Base-by-base conservation (phyloP, 2,329 filamentous ascomycete species). In the Penicillium glabrum region DNA sequence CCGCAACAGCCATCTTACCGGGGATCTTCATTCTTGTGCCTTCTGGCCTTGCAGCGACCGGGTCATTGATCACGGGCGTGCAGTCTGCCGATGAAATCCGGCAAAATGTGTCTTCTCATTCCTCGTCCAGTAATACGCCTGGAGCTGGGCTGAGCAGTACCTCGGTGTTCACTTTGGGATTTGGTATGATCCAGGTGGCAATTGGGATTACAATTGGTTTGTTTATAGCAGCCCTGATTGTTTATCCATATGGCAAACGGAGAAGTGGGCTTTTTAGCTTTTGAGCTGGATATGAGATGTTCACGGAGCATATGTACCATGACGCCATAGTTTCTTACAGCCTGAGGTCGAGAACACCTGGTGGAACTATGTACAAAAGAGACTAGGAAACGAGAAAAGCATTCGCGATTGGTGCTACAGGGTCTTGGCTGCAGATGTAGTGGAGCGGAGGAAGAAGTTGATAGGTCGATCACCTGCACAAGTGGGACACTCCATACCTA, bases 1-100 rank as follows among this genome's bases (percentile, higher is more conserved):
- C 92, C 0, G 91, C 91, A 0, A 90, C 91, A 0, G 89, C 90
- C 2, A 90, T 96, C 80, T 78, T 96, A 13, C 91, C 92, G 0
- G 91, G 89, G 3, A 95, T 96, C 62, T 96, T 95, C 61, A 82
- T 86, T 5, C 83, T 85, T 58, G 83, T 87, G 1, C 84, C 84
- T 0, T 83, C 79, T 6, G 84, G 84, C 2, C 72, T 87, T 6
- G 81, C 83, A 4, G 82, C 84, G 0, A 78, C 77, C 29, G 84
- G 84, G 0, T 80, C 77, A n/a, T 70, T 86, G 21, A 78, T 86
- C 5, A 76, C 78, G 1, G 83, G 84, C 16, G 75, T 86, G 39
- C 78, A 78, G 8, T 81, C 78, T 9, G 83, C 84, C 1, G 77
- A 86, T 62, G 77, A 83, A 62, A 82, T 84, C 56, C 78, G 64